These are phyloP conservation scores for Fomitopsis betulina DNA, from an alignment of 1,284 basidiomycete species.

Conservation along the genomic window DNA sequence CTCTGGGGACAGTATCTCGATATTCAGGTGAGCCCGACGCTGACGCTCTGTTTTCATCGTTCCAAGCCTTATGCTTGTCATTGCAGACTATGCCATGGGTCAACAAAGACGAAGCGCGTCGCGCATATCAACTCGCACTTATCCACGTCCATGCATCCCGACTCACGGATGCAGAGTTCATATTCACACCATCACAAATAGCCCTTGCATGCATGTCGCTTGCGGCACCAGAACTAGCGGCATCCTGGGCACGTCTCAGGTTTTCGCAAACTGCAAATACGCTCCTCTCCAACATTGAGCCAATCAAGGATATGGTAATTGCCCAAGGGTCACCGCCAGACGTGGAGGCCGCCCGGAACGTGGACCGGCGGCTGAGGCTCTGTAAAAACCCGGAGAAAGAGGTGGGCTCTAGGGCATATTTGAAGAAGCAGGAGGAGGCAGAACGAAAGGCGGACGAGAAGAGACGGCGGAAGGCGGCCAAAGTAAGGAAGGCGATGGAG, in stretches of 20 bases:
- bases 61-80: neutral
- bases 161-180: slow-evolving; percentile 88
- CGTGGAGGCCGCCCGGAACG: slow-evolving; percentile 80
- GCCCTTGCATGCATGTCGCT: slow-evolving; percentile 81
- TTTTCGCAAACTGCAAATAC: slow-evolving; percentile 21
- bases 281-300: slow-evolving; percentile 37
- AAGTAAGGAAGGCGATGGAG: slow-evolving; percentile 43
- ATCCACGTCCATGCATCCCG: slow-evolving; percentile 68
- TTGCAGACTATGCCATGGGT: slow-evolving; percentile 47
- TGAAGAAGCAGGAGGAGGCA: slow-evolving; percentile 59
- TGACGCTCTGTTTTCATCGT: slow-evolving; percentile 14
- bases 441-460: slow-evolving; percentile 63
- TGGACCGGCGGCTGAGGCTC: slow-evolving; percentile 78
- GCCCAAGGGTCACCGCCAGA: slow-evolving; percentile 61
- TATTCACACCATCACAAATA: slow-evolving; percentile 92
- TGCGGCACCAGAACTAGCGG: slow-evolving; percentile 55
- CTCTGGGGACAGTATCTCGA: slow-evolving; percentile 91
- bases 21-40: slow-evolving; percentile 60
- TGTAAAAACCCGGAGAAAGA: slow-evolving; percentile 96
- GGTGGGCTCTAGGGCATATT: slow-evolving; percentile 76
- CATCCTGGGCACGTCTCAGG: slow-evolving; percentile 62
- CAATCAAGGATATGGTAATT: slow-evolving; percentile 55
- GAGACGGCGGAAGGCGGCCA: slow-evolving; percentile 59
- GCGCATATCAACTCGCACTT: slow-evolving; percentile 56
- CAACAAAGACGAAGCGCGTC: slow-evolving; percentile 37